These are phyloP conservation scores for Boeremia exigua DNA, from an alignment of 2,329 filamentous ascomycete genomes.

Conservation along the genomic window DNA sequence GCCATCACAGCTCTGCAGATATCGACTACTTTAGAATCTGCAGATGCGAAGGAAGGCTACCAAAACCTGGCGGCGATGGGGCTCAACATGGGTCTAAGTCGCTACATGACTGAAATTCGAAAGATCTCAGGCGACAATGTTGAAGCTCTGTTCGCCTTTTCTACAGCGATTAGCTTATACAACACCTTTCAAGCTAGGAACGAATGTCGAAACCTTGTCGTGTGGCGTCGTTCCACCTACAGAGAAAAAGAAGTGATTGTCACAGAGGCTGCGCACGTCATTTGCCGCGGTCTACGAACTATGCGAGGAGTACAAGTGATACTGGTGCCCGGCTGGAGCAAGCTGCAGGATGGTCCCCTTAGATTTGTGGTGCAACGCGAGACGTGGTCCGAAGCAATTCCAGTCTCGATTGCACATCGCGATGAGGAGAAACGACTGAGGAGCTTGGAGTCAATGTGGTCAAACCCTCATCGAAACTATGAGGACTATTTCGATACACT, in stretches of 20 bases:
- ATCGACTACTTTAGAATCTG: slow-evolving; percentile 34
- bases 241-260: background rate
- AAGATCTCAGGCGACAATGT: slow-evolving; percentile 49
- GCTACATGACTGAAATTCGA: slow-evolving; percentile 28
- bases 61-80: slow-evolving; percentile 30
- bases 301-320: slow-evolving; percentile 35
- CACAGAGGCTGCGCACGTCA: background rate
- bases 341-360: slow-evolving; percentile 25
- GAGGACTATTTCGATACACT: slow-evolving; percentile 35
- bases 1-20: slow-evolving; percentile 54
- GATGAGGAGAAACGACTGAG: slow-evolving; percentile 25
- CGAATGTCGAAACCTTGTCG: slow-evolving; percentile 6
- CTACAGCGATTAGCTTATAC: slow-evolving; percentile 24
- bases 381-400: slow-evolving; percentile 32
- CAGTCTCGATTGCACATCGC: slow-evolving; percentile 19
- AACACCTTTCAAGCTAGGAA: slow-evolving; percentile 21
- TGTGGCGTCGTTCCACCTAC: too few species aligned
- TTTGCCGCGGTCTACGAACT: slow-evolving; percentile 17
- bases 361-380: slow-evolving; percentile 27
- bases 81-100: slow-evolving; percentile 31
- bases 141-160: slow-evolving; percentile 47
- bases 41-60: slow-evolving; percentile 20
- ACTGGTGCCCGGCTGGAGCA: slow-evolving; percentile 31
- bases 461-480: slow-evolving; percentile 25
- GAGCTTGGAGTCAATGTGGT: slow-evolving; percentile 32